Percentiles rank a stretch among this genome's conserved stretches.
Conservation (phyloP, 331 rosid genomes). For the Rhamnella rubrinervis region DNA sequence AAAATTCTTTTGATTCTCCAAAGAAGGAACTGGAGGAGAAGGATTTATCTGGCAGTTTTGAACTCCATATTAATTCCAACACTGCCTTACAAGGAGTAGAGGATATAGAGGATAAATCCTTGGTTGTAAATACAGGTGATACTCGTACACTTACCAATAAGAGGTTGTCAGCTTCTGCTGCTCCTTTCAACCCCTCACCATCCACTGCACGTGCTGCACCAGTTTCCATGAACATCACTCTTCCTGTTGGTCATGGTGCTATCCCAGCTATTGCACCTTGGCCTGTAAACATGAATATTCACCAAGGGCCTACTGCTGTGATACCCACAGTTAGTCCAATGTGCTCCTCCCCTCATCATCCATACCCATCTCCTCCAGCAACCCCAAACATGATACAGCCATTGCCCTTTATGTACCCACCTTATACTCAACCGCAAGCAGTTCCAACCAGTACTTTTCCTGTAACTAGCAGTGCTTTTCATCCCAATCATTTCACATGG, state of each 20-base stretch:
- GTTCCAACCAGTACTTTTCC: conserved; percentile 71
- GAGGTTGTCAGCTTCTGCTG: conserved; percentile 94
- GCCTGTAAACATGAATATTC: conserved; percentile 88
- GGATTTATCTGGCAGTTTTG: conserved; percentile 43
- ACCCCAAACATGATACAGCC: conserved; percentile 96
- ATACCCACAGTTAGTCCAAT: conserved; percentile 58
- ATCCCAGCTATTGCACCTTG: conserved; percentile 72
- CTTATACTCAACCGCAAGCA: conserved; percentile 76
- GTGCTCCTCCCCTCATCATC: conserved; percentile 91
- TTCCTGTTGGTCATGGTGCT: conserved; percentile 62
- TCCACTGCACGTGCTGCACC: conserved; percentile 64
- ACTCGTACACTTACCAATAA: conserved; percentile 45
- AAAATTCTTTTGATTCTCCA: conserved; percentile 38
- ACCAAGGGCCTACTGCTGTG: conserved; percentile 61
- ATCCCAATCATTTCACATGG: conserved; percentile 82
- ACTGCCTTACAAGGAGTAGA: conserved; percentile 45
- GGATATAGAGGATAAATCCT: conserved; percentile 43
- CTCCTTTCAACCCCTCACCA: conserved; percentile 91
- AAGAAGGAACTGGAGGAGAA: conserved; percentile 40
- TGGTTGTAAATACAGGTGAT: conserved; percentile 42
- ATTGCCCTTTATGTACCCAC: conserved; percentile 78
- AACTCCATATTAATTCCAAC: conserved; percentile 42
- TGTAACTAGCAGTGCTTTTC: conserved; percentile 65
- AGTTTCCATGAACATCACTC: conserved; percentile 62
- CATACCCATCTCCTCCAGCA: conserved; percentile 84